Conservation (phyloP, 2,329 filamentous ascomycete species). For the Arthrobotrys conoides region DNA sequence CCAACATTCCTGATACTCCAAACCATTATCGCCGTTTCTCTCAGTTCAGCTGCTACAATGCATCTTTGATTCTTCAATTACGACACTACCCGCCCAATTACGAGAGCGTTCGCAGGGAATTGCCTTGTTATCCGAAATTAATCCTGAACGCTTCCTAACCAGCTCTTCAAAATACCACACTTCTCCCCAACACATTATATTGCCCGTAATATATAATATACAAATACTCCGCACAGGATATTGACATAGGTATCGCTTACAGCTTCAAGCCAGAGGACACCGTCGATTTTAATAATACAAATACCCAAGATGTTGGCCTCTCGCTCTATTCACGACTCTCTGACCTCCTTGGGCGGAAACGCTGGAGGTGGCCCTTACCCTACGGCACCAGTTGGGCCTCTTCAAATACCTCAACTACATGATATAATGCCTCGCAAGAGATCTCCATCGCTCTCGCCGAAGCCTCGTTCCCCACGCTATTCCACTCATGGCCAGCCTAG, state of each 20-base stretch:
- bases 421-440: conserved; percentile 33
- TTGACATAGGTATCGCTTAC: not conserved
- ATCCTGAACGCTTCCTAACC: conserved; percentile 16
- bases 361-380: conserved; percentile 40
- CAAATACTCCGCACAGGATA: not conserved
- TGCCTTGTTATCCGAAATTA: conserved; percentile 20
- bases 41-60: conserved; percentile 46
- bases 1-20: conserved; percentile 25
- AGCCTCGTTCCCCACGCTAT: conserved; percentile 48
- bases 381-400: conserved; percentile 32
- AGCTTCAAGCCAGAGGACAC: not conserved
- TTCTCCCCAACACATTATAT: conserved; percentile 15
- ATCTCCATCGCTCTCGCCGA: conserved; percentile 49
- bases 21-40: not conserved
- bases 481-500: conserved; percentile 18
- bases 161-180: conserved; percentile 36
- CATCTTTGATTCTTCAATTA: conserved; percentile 44
- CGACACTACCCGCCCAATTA: conserved; percentile 32
- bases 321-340: conserved; percentile 32
- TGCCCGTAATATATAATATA: conserved; percentile 16
- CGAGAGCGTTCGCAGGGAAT: conserved; percentile 27
- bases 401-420: conserved; percentile 28
- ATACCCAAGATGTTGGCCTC: conserved; percentile 40
- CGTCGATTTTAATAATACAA: conserved; percentile 8
- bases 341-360: conserved; percentile 47